These are phyloP conservation scores for Torulaspora microellipsoides DNA, from an alignment of 805 yeast genomes.

Conservation along the genomic window DNA sequence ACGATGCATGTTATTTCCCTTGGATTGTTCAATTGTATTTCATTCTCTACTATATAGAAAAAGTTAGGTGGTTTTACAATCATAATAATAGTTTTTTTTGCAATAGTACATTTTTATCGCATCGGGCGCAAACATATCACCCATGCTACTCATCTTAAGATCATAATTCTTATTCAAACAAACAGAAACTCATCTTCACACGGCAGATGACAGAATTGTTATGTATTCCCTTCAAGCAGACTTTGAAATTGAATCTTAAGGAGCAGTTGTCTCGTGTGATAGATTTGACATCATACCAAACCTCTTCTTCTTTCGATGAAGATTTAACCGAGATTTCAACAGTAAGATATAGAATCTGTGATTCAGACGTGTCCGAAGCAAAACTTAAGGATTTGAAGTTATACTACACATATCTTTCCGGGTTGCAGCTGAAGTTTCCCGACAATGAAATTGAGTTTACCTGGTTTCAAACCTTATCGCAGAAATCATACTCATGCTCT, in stretches of 20 bases:
- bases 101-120: too few relatives aligned
- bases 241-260: conserved; percentile 41
- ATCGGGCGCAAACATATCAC: too few relatives aligned
- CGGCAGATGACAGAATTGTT: conserved; percentile 39
- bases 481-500: conserved; percentile 46
- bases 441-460: conserved; percentile 53
- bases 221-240: conserved; percentile 47
- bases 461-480: conserved; percentile 71
- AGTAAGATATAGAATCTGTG: conserved; percentile 41
- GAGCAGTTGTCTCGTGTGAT: conserved; percentile 42
- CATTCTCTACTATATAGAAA: too few relatives aligned
- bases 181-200: too few relatives aligned
- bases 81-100: too few relatives aligned
- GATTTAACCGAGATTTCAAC: conserved; percentile 43
- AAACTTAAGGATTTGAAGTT: conserved; percentile 37
- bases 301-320: conserved; percentile 37
- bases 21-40: too few relatives aligned
- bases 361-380: conserved; percentile 36
- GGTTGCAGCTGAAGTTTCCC: conserved; percentile 56
- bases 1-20: too few relatives aligned
- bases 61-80: too few relatives aligned
- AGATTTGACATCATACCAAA: conserved; percentile 43
- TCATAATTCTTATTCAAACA: too few relatives aligned
- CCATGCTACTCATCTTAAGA: too few relatives aligned
- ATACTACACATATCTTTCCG: conserved; percentile 46